Base-by-base conservation (phyloP, 2,329 filamentous ascomycete genomes). In the Alternaria incomplexa region DNA sequence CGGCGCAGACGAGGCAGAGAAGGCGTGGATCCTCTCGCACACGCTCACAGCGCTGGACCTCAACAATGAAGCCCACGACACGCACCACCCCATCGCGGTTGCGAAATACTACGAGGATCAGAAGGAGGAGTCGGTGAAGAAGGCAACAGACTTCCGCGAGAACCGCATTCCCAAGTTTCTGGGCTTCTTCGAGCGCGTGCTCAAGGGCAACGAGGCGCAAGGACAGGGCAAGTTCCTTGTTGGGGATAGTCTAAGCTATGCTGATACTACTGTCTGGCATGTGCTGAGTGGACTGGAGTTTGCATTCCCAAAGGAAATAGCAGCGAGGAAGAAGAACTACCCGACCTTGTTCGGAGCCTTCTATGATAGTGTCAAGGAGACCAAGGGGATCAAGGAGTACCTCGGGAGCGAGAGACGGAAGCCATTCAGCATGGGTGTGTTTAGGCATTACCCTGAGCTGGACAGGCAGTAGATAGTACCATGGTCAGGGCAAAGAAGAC, bases 181-280 rank as follows among this genome's bases (percentile, higher is more conserved):
- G 22, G 84, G 80, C 2, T 93, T 91, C 77, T 91, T 93, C 67
- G 87, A 93, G 81, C 82, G 89, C 1, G 85, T 90, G 17, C 75
- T 95, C 6, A 81, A 83, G 66, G 83, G 84, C 8, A 87, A 89
- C 68, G 82, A 85, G 28, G 85, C 84, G 62, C 83, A 84, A 0
- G 86, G 87, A 0, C 82, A 87, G 6, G 87, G 81, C 3, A 84
- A 87, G 23, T 93, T 89, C 84, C 77, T 95, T 0, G 89, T 92
- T 48, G 90, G 89, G 0, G 85, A 83, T 0, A 81, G 81, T 64
- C 69, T 94, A 65, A 91, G 88, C 0, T 92, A 91, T 77, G 92
- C 91, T 13, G 92, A 95, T 75, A 82, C 91, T 52, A 89, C 91
- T 3, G 75, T 93, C 1, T 94, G 90, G 83, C 91, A 93, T 79